Percentiles rank a stretch among this genome's conserved stretches.
Conservation (phyloP, 345 rosid species). For the Rhizophora apiculata region DNA sequence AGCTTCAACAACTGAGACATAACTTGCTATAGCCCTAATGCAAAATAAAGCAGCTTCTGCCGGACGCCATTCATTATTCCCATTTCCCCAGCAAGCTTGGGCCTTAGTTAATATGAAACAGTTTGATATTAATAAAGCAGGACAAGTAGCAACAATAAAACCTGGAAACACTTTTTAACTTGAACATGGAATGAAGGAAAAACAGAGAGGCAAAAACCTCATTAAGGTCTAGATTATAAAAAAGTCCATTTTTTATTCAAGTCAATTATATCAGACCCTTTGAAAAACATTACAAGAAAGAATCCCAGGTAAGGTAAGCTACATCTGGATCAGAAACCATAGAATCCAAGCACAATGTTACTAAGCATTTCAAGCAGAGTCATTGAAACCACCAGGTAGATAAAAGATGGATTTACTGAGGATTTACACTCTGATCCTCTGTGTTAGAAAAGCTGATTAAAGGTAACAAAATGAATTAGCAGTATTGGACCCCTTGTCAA, state of each 20-base stretch:
- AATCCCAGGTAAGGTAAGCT: too few relatives aligned
- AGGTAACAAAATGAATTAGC: too few relatives aligned
- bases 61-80: slow-evolving; percentile 72
- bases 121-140: slow-evolving; percentile 1
- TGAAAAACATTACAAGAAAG: too few relatives aligned
- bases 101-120: slow-evolving; percentile 47
- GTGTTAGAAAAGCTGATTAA: background rate
- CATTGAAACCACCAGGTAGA: background rate
- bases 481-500: too few relatives aligned
- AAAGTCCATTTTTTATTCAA: too few relatives aligned
- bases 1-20: slow-evolving; percentile 73
- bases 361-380: background rate
- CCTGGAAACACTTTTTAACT: background rate
- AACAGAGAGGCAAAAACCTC: too few relatives aligned
- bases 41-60: slow-evolving; percentile 98
- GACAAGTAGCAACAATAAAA: background rate
- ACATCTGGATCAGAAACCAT: background rate
- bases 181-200: too few relatives aligned
- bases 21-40: slow-evolving; percentile 80
- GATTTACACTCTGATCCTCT: background rate
- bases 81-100: slow-evolving; percentile 64
- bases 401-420: background rate
- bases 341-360: background rate
- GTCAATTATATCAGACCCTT: too few relatives aligned
- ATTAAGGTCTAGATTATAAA: too few relatives aligned